phyloP scores from a whole-genome alignment of 2,329 filamentous ascomycete genomes.

The Xenoacremonium recifei region DNA sequence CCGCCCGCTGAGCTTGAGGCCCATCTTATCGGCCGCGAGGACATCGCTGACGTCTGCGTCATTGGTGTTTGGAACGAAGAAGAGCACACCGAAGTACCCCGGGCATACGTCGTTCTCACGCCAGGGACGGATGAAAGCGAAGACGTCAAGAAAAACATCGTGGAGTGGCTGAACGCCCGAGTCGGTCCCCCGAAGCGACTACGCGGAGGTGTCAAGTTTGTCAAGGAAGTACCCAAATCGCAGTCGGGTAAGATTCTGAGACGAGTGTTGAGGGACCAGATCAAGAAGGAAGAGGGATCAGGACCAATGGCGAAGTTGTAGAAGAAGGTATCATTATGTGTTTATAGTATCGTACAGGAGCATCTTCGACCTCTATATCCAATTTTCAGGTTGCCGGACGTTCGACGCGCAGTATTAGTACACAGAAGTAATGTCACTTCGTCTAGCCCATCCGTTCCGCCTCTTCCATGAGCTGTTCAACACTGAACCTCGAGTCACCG shows the following conservation, averaged over 20 bases:
- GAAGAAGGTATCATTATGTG: background rate
- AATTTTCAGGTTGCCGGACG: constrained; percentile 3
- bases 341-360: too few relatives aligned
- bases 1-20: constrained; percentile 65
- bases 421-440: too few relatives aligned
- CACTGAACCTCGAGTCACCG: constrained; percentile 75
- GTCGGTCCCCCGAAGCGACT: constrained; percentile 68
- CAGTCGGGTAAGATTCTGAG: constrained; percentile 51
- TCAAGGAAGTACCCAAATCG: constrained; percentile 70
- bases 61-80: constrained; percentile 58
- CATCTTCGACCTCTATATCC: too few relatives aligned
- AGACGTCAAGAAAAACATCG: constrained; percentile 32
- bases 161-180: constrained; percentile 46
- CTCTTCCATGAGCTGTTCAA: constrained; percentile 86
- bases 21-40: constrained; percentile 41
- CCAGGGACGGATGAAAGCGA: constrained; percentile 35
- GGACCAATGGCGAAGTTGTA: constrained; percentile 36
- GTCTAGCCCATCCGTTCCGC: constrained; percentile 75
- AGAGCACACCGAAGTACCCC: constrained; percentile 66
- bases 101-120: constrained; percentile 41
- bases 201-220: constrained; percentile 68
- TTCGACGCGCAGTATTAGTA: too few relatives aligned
- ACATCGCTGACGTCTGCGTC: constrained; percentile 60
- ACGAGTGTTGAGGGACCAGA: constrained; percentile 47
- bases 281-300: constrained; percentile 32